Conservation (phyloP, 352 stramenopile genomes). For the Phytophthora constricta region DNA sequence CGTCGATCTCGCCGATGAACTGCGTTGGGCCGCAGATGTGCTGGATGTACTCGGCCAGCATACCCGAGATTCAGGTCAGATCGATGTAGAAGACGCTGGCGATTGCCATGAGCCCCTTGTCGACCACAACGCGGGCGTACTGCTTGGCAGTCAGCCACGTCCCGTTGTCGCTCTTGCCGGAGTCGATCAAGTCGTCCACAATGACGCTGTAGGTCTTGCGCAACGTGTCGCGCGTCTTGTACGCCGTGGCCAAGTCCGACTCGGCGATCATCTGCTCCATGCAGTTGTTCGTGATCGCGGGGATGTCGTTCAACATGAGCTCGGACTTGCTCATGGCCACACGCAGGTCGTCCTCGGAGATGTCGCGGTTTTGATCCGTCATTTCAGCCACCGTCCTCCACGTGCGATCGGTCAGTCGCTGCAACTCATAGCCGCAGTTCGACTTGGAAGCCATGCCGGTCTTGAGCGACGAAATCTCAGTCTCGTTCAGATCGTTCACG, state of each 20-base stretch:
- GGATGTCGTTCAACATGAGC: constrained; percentile 20
- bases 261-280: constrained; percentile 21
- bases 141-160: constrained; percentile 6
- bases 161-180: constrained; percentile 16
- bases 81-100: constrained; percentile 19
- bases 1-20: constrained; percentile 47
- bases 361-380: constrained; percentile 8
- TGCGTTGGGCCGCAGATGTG: constrained; percentile 38
- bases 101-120: constrained; percentile 16
- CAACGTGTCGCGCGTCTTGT: constrained; percentile 19
- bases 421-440: constrained; percentile 37
- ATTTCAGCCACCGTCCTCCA: constrained; percentile 27
- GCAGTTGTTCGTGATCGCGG: constrained; percentile 21
- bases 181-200: constrained; percentile 15
- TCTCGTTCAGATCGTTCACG: constrained; percentile 23
- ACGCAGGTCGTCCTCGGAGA: constrained; percentile 13
- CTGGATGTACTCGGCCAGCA: constrained; percentile 44
- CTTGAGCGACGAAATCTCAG: constrained; percentile 31
- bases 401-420: constrained; percentile 20
- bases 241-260: constrained; percentile 10
- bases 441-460: constrained; percentile 24
- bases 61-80: constrained; percentile 12
- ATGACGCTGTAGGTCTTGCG: constrained; percentile 17
- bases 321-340: constrained; percentile 19
- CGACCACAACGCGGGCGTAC: constrained; percentile 5